Conservation (phyloP, 78 protist genomes). For the Dictyostelium capitatum region DNA sequence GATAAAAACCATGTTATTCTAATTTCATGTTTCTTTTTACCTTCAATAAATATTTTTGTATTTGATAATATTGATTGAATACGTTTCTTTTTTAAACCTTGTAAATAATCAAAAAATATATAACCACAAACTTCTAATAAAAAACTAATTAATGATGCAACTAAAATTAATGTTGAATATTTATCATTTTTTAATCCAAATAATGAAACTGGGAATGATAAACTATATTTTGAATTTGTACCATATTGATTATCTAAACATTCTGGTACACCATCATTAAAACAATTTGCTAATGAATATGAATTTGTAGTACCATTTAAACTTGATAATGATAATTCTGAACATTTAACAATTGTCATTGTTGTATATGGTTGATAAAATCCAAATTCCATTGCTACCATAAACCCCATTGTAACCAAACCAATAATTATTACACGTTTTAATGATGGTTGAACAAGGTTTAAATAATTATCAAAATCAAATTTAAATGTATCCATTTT, state of each 20-base stretch:
- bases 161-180: not conserved
- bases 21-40: constrained; percentile 4
- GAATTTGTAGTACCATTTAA: not conserved
- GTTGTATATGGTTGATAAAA: not conserved
- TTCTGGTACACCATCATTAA: not conserved
- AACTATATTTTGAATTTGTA: not conserved
- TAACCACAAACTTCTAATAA: not conserved
- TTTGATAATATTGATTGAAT: not conserved
- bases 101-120: not conserved
- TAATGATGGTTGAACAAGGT: not conserved
- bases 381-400: constrained; percentile 3
- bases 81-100: not conserved
- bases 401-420: not conserved
- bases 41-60: not conserved
- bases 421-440: not conserved
- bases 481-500: constrained; percentile 5
- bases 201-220: not conserved
- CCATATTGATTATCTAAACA: not conserved
- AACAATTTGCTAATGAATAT: constrained; percentile 2
- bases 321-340: not conserved
- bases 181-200: not conserved
- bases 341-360: not conserved
- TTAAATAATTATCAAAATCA: constrained; percentile 23
- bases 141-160: not conserved
- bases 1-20: not conserved